Evolutionary conservation across 1,139 yeast genomes (phyloP), one percentile per base, ranked within the genome.

Genomic region (Taphrina betulina): DNA sequence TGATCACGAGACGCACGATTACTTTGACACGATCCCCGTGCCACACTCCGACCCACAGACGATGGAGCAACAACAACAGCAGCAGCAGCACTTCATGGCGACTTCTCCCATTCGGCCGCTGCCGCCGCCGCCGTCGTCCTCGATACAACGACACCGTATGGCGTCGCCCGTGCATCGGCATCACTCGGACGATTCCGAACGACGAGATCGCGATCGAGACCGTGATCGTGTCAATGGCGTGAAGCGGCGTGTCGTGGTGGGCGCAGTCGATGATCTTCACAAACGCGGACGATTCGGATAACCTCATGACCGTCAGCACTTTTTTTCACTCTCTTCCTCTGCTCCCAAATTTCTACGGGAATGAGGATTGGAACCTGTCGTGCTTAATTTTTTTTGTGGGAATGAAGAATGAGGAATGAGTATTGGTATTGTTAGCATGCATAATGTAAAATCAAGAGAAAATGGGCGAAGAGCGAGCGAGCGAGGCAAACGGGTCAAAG

Each of bases 181-280:
- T 35, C 23, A 10, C 7, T 3, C 35, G 14, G 31, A 26, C 16
- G 53, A 48, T n/a, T 24, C 45, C 12, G 44, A 48, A 10, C 36
- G 53, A 5, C 42, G 53, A 20, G 53, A 48, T 16, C 35, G 37
- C 7, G n/a, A n/a, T n/a, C n/a, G n/a, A n/a, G n/a, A n/a, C n/a
- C n/a, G n/a, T n/a, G n/a, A n/a, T n/a, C n/a, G n/a, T n/a, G n/a
- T n/a, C n/a, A 24, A 19, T 12, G 53, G 44, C 3, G 44, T 37
- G 14, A 48, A 48, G 37, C 40, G 53, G 14, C 44, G 53, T 14
- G 53, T 48, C 23, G n/a, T n/a, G n/a, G 16, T 48, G 16, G 37
- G 37, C 12, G 36, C 44, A 2, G 22, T 38, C 19, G 22, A 29
- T 28, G 53, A 48, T 14, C 29, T 36, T 48, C 53, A 48, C 53